A percentile compares a stretch with the other conserved stretches of the same genome.
Conservation (phyloP, 768 basidiomycete species). For the Crepidotus variabilis region DNA sequence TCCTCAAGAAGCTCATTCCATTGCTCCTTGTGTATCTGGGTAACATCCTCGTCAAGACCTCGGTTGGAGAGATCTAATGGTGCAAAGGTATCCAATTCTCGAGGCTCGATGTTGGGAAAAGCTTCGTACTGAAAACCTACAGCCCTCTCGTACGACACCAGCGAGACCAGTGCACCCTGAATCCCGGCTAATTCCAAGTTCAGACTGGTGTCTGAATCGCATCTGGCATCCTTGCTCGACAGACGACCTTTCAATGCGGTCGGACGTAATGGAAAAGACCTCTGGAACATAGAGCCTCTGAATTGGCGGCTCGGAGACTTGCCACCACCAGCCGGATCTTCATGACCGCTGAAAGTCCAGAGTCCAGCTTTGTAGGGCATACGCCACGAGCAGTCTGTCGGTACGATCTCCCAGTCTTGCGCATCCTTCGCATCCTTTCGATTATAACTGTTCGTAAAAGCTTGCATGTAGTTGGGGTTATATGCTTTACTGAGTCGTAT, state of each 20-base stretch:
- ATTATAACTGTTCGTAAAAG: conserved; percentile 16
- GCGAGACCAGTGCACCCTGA: conserved; percentile 29
- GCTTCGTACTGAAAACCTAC: conserved; percentile 35
- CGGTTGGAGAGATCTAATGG: conserved; percentile 2
- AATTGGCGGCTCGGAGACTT: conserved; percentile 28
- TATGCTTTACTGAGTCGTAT: conserved; percentile 21
- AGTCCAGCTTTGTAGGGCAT: conserved; percentile 34
- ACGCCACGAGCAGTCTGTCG: conserved; percentile 33
- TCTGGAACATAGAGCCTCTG: conserved; percentile 29
- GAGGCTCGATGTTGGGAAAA: conserved; percentile 14
- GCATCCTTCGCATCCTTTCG: conserved; percentile 29
- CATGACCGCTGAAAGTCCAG: conserved; percentile 30
- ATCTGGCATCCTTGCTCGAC: conserved; percentile 10
- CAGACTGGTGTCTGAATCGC: conserved; percentile 25
- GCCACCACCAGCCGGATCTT: conserved; percentile 14
- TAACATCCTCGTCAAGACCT: conserved; percentile 29
- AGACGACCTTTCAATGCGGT: not conserved
- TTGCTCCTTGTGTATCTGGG: conserved; percentile 28
- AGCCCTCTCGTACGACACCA: conserved; percentile 35
- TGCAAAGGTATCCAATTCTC: conserved; percentile 7
- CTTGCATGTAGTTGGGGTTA: conserved; percentile 21
- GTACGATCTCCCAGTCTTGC: conserved; percentile 37
- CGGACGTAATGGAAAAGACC: not conserved
- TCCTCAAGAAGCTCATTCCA: conserved; percentile 42
- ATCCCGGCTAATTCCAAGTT: conserved; percentile 39